Percentiles rank a stretch among this genome's conserved stretches.
These are phyloP conservation scores for Nasturtium officinale DNA, from an alignment of 345 rosid genomes.

Conservation along the genomic window DNA sequence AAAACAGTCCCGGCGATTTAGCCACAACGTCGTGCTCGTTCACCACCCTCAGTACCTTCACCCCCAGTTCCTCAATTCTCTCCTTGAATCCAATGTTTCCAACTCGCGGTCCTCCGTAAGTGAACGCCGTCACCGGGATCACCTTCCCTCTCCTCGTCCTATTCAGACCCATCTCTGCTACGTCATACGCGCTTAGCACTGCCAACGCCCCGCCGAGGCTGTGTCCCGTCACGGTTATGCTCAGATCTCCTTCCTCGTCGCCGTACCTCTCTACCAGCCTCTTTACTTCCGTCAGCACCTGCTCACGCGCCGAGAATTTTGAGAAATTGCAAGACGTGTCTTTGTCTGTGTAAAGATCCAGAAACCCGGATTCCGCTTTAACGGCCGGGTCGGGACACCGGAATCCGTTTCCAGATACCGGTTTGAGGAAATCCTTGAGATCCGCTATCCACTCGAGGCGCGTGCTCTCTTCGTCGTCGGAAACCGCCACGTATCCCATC, in stretches of 20 bases:
- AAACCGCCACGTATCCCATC: constrained; percentile 76
- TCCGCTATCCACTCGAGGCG: constrained; percentile 71
- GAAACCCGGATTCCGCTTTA: constrained; percentile 70
- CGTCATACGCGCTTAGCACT: constrained; percentile 65
- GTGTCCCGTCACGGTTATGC: constrained; percentile 75
- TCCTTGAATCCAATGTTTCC: constrained; percentile 64
- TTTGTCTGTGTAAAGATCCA: constrained; percentile 67
- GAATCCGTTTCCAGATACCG: constrained; percentile 48
- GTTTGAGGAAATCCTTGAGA: constrained; percentile 62
- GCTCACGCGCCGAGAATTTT: constrained; percentile 66
- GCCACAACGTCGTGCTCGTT: constrained; percentile 65
- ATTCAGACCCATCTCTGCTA: constrained; percentile 64
- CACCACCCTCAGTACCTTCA: constrained; percentile 69
- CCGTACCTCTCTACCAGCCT: constrained; percentile 49
- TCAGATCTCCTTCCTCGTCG: constrained; percentile 50
- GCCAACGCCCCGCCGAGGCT: constrained; percentile 76
- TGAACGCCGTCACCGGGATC: constrained; percentile 51
- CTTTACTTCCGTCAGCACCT: constrained; percentile 56
- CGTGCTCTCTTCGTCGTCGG: constrained; percentile 53
- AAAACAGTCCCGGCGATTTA: constrained; percentile 59
- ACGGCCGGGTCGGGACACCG: constrained; percentile 63
- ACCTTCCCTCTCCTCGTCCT: constrained; percentile 42
- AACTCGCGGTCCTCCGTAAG: constrained; percentile 67
- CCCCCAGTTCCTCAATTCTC: constrained; percentile 54
- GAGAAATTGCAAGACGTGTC: constrained; percentile 55